Percentiles rank a stretch among this genome's conserved stretches.
Conservation (phyloP, 78 protist species). For the Guillardia theta region DNA sequence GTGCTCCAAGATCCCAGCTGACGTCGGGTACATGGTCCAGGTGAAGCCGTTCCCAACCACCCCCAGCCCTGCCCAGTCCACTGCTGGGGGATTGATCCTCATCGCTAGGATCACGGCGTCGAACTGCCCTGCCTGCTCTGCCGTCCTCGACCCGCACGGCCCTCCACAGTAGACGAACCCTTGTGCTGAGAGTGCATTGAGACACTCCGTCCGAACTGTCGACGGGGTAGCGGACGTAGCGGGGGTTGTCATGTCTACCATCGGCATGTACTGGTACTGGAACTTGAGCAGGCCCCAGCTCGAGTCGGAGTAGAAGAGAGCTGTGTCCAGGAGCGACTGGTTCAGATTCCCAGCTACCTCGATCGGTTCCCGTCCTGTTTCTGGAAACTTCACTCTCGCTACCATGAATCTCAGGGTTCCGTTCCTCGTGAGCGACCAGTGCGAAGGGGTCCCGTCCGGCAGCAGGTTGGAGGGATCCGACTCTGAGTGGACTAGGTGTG, state of each 20-base stretch:
- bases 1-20: background rate
- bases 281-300: background rate
- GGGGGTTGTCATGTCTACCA: background rate
- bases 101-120: background rate
- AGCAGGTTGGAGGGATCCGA: too few species aligned
- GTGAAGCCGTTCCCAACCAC: background rate
- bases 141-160: background rate
- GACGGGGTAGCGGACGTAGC: background rate
- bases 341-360: background rate
- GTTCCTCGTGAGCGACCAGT: too few species aligned
- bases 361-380: too few species aligned
- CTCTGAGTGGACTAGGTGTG: too few species aligned
- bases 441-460: too few species aligned
- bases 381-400: too few species aligned
- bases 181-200: background rate
- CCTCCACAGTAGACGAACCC: background rate
- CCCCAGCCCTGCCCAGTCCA: background rate
- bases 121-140: background rate
- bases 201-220: background rate
- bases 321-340: background rate
- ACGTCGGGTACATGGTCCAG: background rate
- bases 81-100: background rate
- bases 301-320: background rate
- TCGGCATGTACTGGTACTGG: background rate
- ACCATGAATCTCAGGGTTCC: too few species aligned